Percentiles rank a stretch among this genome's conserved stretches.
Evolutionary conservation across 192 early-diverging fungal genomes (phyloP).

Genomic region (Chytriomyces confervae): DNA sequence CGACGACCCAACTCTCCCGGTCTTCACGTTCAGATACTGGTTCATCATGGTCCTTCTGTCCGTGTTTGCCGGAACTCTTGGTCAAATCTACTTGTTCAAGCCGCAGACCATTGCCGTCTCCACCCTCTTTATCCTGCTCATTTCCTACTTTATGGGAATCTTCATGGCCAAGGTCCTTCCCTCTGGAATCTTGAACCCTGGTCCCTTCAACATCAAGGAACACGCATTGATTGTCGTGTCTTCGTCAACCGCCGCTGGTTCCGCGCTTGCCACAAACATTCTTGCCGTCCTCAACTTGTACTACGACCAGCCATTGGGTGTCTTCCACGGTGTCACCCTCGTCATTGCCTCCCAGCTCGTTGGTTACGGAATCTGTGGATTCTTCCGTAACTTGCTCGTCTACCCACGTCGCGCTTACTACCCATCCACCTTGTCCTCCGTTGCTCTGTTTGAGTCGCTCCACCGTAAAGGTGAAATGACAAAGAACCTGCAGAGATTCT

Average conservation of each 20-base stretch:
- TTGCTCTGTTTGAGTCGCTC: no score
- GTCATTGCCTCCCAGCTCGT: conserved; percentile 38
- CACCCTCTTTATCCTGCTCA: not conserved
- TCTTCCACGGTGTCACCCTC: conserved; percentile 63
- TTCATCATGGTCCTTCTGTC: conserved; percentile 47
- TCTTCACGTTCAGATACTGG: conserved; percentile 60
- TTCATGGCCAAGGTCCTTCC: conserved; percentile 8
- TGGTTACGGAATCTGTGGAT: conserved; percentile 68
- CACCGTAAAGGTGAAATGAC: conserved; percentile 50
- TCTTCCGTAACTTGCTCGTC: conserved; percentile 74
- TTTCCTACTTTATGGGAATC: conserved; percentile 18
- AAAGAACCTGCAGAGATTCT: conserved; percentile 51
- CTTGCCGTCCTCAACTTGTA: conserved; percentile 20
- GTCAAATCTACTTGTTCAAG: conserved; percentile 8
- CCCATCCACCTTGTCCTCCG: conserved; percentile 74
- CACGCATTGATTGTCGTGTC: conserved; percentile 73
- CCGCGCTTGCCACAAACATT: conserved; percentile 19
- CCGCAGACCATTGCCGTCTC: conserved; percentile 9
- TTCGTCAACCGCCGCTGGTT: conserved; percentile 5
- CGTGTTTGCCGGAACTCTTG: conserved; percentile 35
- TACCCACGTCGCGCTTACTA: conserved; percentile 82
- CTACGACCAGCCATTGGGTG: conserved; percentile 48
- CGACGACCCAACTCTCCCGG: conserved; percentile 57
- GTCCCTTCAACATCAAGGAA: conserved; percentile 83
- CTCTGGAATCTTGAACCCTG: conserved; percentile 61